Percentiles rank a stretch among this genome's conserved stretches.
Evolutionary conservation across 2,329 filamentous ascomycete species (phyloP).

Genomic region (Sclerotinia glacialis): DNA sequence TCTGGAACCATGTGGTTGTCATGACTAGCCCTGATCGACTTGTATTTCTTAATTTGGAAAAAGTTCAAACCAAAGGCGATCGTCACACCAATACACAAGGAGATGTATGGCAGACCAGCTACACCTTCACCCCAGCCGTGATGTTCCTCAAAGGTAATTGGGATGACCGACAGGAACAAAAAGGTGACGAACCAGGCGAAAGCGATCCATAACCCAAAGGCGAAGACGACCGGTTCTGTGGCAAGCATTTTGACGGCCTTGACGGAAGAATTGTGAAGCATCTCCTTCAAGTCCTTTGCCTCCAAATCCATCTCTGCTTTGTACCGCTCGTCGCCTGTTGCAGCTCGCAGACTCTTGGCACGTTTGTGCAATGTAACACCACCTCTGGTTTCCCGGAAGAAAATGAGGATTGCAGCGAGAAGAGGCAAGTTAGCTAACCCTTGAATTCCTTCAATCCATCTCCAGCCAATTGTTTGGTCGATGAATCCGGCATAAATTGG

Average conservation of each 20-base stretch:
- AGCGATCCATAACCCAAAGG: slow-evolving; percentile 82
- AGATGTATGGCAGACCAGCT: slow-evolving; percentile 60
- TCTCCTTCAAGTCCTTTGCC: slow-evolving; percentile 53
- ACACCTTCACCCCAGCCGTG: slow-evolving; percentile 61
- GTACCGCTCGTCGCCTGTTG: slow-evolving; percentile 58
- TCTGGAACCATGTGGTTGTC: slow-evolving; percentile 52
- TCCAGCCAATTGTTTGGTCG: slow-evolving; percentile 63
- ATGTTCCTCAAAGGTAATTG: slow-evolving; percentile 70
- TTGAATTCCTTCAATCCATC: slow-evolving; percentile 87
- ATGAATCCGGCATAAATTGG: slow-evolving; percentile 63
- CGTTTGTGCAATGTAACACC: slow-evolving; percentile 75
- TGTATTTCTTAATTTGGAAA: slow-evolving; percentile 18
- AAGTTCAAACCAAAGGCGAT: slow-evolving; percentile 21
- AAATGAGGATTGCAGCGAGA: slow-evolving; percentile 60
- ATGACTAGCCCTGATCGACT: background rate
- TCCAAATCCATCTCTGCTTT: slow-evolving; percentile 52
- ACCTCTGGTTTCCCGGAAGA: slow-evolving; percentile 79
- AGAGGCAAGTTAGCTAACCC: slow-evolving; percentile 64
- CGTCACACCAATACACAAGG: slow-evolving; percentile 42
- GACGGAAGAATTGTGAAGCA: slow-evolving; percentile 70
- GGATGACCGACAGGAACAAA: slow-evolving; percentile 75
- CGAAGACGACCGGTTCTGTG: slow-evolving; percentile 76
- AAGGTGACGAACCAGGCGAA: slow-evolving; percentile 89
- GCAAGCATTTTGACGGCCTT: slow-evolving; percentile 70
- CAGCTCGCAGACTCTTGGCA: slow-evolving; percentile 60